Base-by-base conservation (phyloP, 2,329 filamentous ascomycete species). In the Escovopsis sp. region DNA sequence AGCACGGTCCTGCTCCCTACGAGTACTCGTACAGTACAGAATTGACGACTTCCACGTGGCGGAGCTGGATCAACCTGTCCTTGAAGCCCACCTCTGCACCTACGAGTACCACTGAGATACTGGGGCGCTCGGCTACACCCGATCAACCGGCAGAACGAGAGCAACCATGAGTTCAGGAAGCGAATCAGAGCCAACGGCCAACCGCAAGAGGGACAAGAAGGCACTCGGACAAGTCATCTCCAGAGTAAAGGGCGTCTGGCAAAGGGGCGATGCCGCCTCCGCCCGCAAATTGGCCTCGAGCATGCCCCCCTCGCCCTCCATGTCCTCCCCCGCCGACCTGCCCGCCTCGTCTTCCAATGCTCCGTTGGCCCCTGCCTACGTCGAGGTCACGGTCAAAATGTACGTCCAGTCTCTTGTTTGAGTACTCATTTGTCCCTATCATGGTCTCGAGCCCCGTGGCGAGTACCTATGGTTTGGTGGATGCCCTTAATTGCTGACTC, bases 221-320 rank as follows among this genome's bases (percentile, higher is more conserved):
- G 64, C 65, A 11, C 49, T 74, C 26, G 65, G 63, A 43, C 71
- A 62, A 51, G 58, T 73, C 18, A 47, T 74, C 30, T 65, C 64
- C 33, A 61, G 67, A 33, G 61, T 71, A 53, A 74, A 66, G 61
- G 68, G 68, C 3, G 68, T 69, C 30, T 60, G 73, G 38, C 71
- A 60, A 56, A 66, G 60, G 49, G 57, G 63, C 46, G 66, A 68
- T 19, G 51, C 52, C 19, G 49, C 48, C 11, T 53, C 56, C 7
- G 59, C 53, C 45, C 43, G 43, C 23, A 42, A 42, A 19, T 35
- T 28, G 19, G n/a, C 39, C 36, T 5, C 28, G 6, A 30, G 28
- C 28, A 30, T 30, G 6, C 6, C 10, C 28, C 6, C 28, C 6
- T 6, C 6, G 6, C 28, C 28, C 6, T 30, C 28, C 28, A 30